A percentile compares a stretch with the other conserved stretches of the same genome.
These are phyloP conservation scores for Lipomyces yamadae DNA, from an alignment of 805 yeast genomes.

Conservation along the genomic window DNA sequence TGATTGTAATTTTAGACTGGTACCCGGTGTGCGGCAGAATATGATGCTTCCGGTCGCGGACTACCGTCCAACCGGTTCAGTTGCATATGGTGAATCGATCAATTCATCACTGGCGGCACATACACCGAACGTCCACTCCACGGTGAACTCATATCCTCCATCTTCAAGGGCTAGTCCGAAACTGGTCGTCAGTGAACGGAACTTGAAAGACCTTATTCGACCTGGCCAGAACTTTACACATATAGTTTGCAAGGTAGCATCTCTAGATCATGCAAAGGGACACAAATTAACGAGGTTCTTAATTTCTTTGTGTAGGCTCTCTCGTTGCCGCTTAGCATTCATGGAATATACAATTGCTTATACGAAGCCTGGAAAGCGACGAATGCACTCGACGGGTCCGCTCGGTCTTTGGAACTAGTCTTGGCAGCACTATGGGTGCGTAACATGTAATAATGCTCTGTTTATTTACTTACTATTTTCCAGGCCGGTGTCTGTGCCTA, in stretches of 20 bases:
- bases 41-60: neutral
- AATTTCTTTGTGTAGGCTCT: slow-evolving; percentile 52
- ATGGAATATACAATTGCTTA: slow-evolving; percentile 52
- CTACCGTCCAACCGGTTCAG: neutral
- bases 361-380: slow-evolving; percentile 44
- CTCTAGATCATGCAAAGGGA: neutral
- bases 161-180: slow-evolving; percentile 21
- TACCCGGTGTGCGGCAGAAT: slow-evolving; percentile 1
- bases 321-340: slow-evolving; percentile 69
- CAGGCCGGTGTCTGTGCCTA: slow-evolving; percentile 86
- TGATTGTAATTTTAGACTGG: neutral
- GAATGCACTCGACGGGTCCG: slow-evolving; percentile 47
- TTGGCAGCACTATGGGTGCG: slow-evolving; percentile 74
- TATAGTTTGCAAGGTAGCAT: slow-evolving; percentile 24
- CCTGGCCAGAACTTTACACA: slow-evolving; percentile 25
- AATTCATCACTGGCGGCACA: neutral
- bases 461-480: neutral
- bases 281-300: neutral
- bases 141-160: neutral
- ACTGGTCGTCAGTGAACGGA: slow-evolving; percentile 23
- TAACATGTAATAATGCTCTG: neutral
- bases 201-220: slow-evolving; percentile 21
- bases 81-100: neutral
- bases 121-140: neutral
- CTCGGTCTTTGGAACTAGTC: slow-evolving; percentile 76